Evolutionary conservation across 2,329 filamentous ascomycete species (phyloP).

Genomic region (Alternaria rosae): DNA sequence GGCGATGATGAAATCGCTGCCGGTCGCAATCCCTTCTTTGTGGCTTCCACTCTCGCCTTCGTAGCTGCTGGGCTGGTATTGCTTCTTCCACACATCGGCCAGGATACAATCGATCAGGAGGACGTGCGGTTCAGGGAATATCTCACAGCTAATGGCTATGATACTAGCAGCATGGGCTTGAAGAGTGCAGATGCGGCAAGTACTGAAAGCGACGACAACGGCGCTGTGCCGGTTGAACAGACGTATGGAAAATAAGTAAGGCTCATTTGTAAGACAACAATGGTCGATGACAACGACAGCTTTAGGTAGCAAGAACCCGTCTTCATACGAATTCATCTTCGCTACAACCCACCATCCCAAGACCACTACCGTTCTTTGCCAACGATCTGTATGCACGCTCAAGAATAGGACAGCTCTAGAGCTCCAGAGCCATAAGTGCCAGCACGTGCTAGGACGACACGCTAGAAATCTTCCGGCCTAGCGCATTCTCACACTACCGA

Average conservation of each 20-base stretch:
- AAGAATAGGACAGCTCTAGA: neutral
- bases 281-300: neutral
- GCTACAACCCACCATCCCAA: neutral
- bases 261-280: too few species aligned
- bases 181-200: constrained; percentile 6
- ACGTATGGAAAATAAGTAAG: neutral
- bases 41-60: constrained; percentile 78
- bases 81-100: constrained; percentile 75
- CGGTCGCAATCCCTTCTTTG: constrained; percentile 89
- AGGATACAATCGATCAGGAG: constrained; percentile 84
- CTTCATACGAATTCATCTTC: neutral
- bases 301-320: neutral
- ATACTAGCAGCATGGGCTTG: constrained; percentile 66
- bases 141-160: constrained; percentile 77
- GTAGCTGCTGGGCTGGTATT: constrained; percentile 72
- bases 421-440: neutral
- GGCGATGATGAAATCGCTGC: constrained; percentile 53
- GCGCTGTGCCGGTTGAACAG: constrained; percentile 15
- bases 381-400: neutral
- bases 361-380: neutral
- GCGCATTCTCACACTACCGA: neutral
- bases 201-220: constrained; percentile 23
- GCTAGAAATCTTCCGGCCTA: neutral
- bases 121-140: constrained; percentile 78
- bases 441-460: too few species aligned